phyloP scores from a whole-genome alignment of 176 grass and related monocot genomes.

The Triticum dicoccoides region DNA sequence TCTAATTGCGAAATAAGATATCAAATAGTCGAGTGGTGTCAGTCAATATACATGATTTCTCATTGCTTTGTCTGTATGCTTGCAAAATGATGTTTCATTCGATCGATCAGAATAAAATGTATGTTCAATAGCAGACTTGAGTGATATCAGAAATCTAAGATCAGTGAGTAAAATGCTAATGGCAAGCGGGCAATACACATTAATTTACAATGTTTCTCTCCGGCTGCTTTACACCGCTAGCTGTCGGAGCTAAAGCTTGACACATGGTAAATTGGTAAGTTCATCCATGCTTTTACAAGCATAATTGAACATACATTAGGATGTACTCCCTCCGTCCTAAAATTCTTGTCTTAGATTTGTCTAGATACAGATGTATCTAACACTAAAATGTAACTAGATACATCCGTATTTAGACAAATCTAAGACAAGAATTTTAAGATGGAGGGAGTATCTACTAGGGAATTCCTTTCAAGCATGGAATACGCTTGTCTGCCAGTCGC shows the following conservation, averaged over 20 bases:
- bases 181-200: neutral
- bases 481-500: no score
- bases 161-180: neutral
- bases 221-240: no score
- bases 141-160: neutral
- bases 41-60: slow-evolving; percentile 65
- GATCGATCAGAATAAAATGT: neutral
- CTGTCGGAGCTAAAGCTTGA: no score
- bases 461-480: no score
- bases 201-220: no score
- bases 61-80: slow-evolving; percentile 64
- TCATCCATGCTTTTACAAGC: neutral
- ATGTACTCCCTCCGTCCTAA: no score
- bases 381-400: no score
- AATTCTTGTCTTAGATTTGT: no score
- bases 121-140: neutral
- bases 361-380: no score
- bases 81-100: slow-evolving; percentile 31
- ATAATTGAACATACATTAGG: neutral
- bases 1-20: slow-evolving; percentile 65
- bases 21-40: slow-evolving; percentile 65
- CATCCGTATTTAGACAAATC: no score
- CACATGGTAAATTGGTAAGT: neutral
- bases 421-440: no score
- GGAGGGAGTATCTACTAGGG: no score